phyloP scores from a whole-genome alignment of 305 asterid genomes.

The Vinca major region DNA sequence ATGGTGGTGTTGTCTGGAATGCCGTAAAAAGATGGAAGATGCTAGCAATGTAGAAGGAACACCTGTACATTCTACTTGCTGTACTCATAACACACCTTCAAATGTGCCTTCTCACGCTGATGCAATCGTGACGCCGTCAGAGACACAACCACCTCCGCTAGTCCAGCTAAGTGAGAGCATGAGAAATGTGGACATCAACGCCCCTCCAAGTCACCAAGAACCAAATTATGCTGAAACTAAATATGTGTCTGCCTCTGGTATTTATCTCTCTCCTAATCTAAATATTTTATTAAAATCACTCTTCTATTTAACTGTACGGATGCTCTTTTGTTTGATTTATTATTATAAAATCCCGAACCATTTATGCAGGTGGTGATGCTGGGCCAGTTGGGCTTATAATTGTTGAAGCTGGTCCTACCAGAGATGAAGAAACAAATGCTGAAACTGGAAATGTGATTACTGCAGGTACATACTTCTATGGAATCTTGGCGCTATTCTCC shows the following conservation, averaged over 20 bases:
- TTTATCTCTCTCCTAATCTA: neutral
- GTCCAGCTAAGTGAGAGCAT: slow-evolving; percentile 4
- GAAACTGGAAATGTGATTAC: slow-evolving; percentile 12
- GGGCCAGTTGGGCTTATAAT: neutral
- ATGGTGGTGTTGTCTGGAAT: slow-evolving; percentile 30
- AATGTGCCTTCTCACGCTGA: neutral
- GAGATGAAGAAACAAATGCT: slow-evolving; percentile 12
- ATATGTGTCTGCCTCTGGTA: neutral
- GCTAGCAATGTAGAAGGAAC: slow-evolving; percentile 21
- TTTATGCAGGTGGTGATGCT: slow-evolving; percentile 8
- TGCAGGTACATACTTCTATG: slow-evolving; percentile 1
- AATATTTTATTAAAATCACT: neutral
- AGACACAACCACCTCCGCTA: slow-evolving; percentile 8
- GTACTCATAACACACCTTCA: neutral
- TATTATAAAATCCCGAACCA: neutral
- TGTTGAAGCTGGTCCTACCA: slow-evolving; percentile 3
- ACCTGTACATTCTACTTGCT: slow-evolving; percentile 7
- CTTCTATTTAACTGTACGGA: too few species aligned
- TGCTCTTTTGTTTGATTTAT: neutral
- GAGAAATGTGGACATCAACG: slow-evolving; percentile 19
- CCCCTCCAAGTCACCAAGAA: slow-evolving; percentile 9
- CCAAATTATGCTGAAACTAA: slow-evolving; percentile 7
- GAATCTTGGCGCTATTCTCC: neutral
- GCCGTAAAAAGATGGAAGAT: slow-evolving; percentile 11
- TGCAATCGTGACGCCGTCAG: slow-evolving; percentile 7